Evolutionary conservation across 2,329 filamentous ascomycete genomes (phyloP).

Genomic region (Colletotrichum falcatum): DNA sequence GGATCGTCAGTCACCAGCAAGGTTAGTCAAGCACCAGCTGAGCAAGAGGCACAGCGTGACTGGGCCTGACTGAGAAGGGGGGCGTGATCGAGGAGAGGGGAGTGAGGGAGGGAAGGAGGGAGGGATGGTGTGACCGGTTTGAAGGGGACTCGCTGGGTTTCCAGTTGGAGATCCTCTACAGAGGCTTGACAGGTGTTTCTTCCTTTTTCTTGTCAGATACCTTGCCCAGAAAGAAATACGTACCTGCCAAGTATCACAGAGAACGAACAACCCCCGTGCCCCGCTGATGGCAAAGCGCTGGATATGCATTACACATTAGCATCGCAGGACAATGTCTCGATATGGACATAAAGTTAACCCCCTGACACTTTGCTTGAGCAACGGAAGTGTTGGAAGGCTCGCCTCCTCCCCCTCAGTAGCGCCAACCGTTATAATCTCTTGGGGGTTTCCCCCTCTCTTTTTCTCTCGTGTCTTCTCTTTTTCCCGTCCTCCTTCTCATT

Average conservation of each 20-base stretch:
- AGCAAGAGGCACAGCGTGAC: slow-evolving; percentile 17
- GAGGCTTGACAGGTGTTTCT: not conserved
- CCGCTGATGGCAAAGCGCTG: not conserved
- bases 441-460: too few species aligned
- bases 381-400: not conserved
- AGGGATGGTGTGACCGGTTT: slow-evolving; percentile 27
- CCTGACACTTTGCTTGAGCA: not conserved
- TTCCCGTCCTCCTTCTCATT: too few species aligned
- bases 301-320: not conserved
- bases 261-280: too few species aligned
- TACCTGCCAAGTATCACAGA: too few species aligned
- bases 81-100: not conserved
- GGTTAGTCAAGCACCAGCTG: slow-evolving; percentile 25
- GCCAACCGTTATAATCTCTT: not conserved
- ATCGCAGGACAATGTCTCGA: not conserved
- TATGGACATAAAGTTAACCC: too few species aligned
- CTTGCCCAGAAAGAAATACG: too few species aligned
- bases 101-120: slow-evolving; percentile 6
- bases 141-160: slow-evolving; percentile 23
- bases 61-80: slow-evolving; percentile 21
- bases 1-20: slow-evolving; percentile 13
- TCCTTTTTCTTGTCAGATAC: not conserved
- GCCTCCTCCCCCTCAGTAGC: not conserved
- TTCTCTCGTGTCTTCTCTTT: not conserved
- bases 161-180: slow-evolving; percentile 39